Evolutionary conservation across 164 flowering plant genomes (phyloP).

Genomic region (Dillenia suffruticosa): DNA sequence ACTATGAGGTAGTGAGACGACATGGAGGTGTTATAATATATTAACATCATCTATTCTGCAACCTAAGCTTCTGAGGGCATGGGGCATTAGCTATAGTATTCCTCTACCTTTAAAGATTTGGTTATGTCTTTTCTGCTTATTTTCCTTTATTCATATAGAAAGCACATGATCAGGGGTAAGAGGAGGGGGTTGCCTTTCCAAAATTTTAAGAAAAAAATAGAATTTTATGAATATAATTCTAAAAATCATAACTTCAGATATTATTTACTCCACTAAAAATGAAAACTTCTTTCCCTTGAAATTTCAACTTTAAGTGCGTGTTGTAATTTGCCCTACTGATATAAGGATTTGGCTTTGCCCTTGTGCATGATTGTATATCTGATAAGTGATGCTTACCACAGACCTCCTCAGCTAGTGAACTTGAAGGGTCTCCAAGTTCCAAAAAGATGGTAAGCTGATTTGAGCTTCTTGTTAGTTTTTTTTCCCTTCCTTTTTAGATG

Average conservation of each 20-base stretch:
- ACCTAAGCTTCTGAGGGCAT: too few relatives aligned
- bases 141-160: too few relatives aligned
- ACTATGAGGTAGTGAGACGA: neutral
- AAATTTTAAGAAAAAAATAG: too few relatives aligned
- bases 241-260: too few relatives aligned
- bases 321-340: neutral
- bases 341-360: neutral
- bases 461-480: neutral
- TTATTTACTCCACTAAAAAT: too few relatives aligned
- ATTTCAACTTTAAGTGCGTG: neutral
- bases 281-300: neutral
- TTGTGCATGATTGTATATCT: neutral
- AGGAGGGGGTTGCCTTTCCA: too few relatives aligned
- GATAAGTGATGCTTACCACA: slow-evolving; percentile 22
- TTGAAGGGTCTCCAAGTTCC: slow-evolving; percentile 32
- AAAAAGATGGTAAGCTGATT: slow-evolving; percentile 64
- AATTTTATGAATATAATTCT: too few relatives aligned
- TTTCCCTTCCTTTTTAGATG: neutral
- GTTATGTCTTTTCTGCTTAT: too few relatives aligned
- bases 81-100: too few relatives aligned
- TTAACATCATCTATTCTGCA: too few relatives aligned
- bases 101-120: too few relatives aligned
- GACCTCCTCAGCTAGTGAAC: slow-evolving; percentile 32
- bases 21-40: neutral
- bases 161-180: too few relatives aligned